phyloP scores from a whole-genome alignment of 805 yeast genomes.

The Vanderwaltozyma yarrowii region DNA sequence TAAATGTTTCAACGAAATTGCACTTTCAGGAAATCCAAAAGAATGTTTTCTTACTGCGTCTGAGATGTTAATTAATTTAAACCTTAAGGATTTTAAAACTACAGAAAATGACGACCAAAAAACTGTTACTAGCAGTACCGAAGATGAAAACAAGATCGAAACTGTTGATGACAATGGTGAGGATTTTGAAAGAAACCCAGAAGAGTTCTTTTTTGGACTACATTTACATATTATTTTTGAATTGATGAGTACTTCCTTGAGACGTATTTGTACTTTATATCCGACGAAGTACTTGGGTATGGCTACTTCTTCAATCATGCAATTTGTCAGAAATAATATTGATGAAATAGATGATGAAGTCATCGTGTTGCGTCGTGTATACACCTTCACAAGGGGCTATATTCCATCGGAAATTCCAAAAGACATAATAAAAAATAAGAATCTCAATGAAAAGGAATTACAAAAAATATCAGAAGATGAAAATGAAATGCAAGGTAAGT shows the following conservation, averaged over 20 bases:
- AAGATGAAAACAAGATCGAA: constrained; percentile 1
- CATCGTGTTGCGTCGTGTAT: constrained; percentile 52
- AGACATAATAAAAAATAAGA: constrained; percentile 15
- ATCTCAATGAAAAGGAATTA: constrained; percentile 28
- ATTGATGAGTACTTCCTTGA: constrained; percentile 47
- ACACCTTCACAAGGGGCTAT: constrained; percentile 51
- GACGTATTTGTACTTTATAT: constrained; percentile 52
- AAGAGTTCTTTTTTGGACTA: constrained; percentile 36
- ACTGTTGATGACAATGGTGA: constrained; percentile 4
- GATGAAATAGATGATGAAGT: constrained; percentile 27
- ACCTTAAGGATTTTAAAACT: constrained; percentile 7
- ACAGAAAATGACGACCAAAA: constrained; percentile 2
- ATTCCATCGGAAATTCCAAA: constrained; percentile 36
- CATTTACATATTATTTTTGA: constrained; percentile 61
- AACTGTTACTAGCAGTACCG: constrained; percentile 1
- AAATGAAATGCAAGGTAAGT: constrained; percentile 48
- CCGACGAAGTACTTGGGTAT: constrained; percentile 76
- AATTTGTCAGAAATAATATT: constrained; percentile 37
- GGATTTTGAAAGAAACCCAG: constrained; percentile 10
- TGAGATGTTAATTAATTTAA: constrained; percentile 40
- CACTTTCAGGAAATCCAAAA: constrained; percentile 67
- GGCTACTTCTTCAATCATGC: constrained; percentile 49
- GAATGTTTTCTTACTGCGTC: constrained; percentile 64
- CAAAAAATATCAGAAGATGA: constrained; percentile 44
- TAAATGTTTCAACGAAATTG: constrained; percentile 48